These are phyloP conservation scores for Pleurotus giganteus DNA, from an alignment of 768 basidiomycete species.

Conservation along the genomic window DNA sequence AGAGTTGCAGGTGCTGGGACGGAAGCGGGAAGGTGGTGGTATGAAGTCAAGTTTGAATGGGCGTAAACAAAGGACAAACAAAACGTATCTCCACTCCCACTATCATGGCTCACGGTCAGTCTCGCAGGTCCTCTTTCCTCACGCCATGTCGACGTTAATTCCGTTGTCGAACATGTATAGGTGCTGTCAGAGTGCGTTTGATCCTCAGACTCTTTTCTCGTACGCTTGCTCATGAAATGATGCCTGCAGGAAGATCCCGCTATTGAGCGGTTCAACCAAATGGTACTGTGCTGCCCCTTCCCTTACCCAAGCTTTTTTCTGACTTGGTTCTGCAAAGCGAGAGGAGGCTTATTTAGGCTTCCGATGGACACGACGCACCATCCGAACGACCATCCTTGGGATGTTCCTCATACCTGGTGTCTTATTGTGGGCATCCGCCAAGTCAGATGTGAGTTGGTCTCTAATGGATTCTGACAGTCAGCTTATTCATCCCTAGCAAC, in stretches of 20 bases:
- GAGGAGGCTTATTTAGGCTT: slow-evolving; percentile 85
- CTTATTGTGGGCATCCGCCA: slow-evolving; percentile 47
- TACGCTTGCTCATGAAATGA: background rate
- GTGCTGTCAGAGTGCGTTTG: slow-evolving; percentile 52
- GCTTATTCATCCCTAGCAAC: slow-evolving; percentile 33
- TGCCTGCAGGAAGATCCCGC: slow-evolving; percentile 49
- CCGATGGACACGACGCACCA: slow-evolving; percentile 70
- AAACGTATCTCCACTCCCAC: slow-evolving; percentile 28
- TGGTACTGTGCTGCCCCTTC: slow-evolving; percentile 31
- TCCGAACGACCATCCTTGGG: slow-evolving; percentile 61
- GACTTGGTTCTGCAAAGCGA: slow-evolving; percentile 46
- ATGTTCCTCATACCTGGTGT: slow-evolving; percentile 63
- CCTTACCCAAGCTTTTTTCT: slow-evolving; percentile 9
- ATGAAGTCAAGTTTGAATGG: slow-evolving; percentile 24
- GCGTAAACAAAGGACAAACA: slow-evolving; percentile 37
- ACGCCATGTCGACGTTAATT: slow-evolving; percentile 4
- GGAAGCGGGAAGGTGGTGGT: slow-evolving; percentile 23
- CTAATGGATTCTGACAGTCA: background rate
- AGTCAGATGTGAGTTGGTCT: slow-evolving; percentile 35
- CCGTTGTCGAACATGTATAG: slow-evolving; percentile 30
- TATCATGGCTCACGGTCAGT: slow-evolving; percentile 57
- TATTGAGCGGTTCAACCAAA: slow-evolving; percentile 53
- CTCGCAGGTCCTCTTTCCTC: background rate
- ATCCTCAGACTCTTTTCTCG: background rate
- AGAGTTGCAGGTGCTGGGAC: slow-evolving; percentile 16